Evolutionary conservation across 768 basidiomycete genomes (phyloP).

Genomic region (Xanthoconium stramineum): DNA sequence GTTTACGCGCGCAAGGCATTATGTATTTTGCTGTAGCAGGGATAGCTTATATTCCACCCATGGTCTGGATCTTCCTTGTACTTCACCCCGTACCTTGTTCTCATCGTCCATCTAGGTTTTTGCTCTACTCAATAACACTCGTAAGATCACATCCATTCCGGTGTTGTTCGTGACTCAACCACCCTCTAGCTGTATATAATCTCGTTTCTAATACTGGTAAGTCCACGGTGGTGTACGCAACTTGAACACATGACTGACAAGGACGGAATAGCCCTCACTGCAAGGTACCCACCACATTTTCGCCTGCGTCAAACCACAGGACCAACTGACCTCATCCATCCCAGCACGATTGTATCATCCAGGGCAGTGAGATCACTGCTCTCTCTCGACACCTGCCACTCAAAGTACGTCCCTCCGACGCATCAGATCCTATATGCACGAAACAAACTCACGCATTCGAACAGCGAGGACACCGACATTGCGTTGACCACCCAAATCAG

Average conservation of each 20-base stretch:
- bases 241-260: background rate
- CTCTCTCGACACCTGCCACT: background rate
- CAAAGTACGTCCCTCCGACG: background rate
- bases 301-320: too few species aligned
- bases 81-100: too few species aligned
- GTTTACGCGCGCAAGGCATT: conserved; percentile 14
- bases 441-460: background rate
- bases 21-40: conserved; percentile 9
- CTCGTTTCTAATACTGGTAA: conserved; percentile 1
- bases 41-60: conserved; percentile 6
- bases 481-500: conserved; percentile 9
- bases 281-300: background rate
- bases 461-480: background rate
- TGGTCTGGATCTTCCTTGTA: background rate
- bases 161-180: background rate
- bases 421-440: too few species aligned
- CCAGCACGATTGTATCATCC: background rate
- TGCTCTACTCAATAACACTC: background rate
- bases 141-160: conserved; percentile 3
- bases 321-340: too few species aligned
- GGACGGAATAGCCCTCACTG: background rate
- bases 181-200: background rate
- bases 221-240: background rate
- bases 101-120: background rate
- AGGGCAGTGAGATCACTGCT: conserved; percentile 12